Base-by-base conservation (phyloP, 2,329 filamentous ascomycete genomes). In the Dactylellina haptotyla region DNA sequence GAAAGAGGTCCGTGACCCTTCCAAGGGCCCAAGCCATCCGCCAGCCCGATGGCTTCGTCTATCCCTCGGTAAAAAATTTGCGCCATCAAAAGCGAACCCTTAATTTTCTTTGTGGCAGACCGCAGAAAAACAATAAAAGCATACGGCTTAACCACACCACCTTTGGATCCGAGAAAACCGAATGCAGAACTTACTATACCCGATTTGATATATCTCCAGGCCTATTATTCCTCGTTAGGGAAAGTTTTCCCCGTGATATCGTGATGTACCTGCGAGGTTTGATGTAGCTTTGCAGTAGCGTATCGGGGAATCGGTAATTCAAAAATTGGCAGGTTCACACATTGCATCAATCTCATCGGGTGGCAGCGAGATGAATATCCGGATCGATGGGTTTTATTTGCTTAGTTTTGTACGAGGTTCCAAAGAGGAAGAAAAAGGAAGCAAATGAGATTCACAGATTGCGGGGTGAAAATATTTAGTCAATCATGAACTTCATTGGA, bases 271-370 rank as follows among this genome's bases (percentile, higher is more conserved):
- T 73, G 69, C 69, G 45, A 59, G 67, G 37, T 51, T 57, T 58
- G 39, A 41, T 18, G 50, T 6, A n/a, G n/a, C n/a, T 30, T 23
- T 61, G 69, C 69, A 73, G 69, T 73, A 73, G 69, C 61, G 61
- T 54, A 54, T 45, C 69, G 69, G 69, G 69, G 69, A 73, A 66
- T 66, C 61, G 61, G 69, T 63, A 48, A 61, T 59, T 16, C 25
- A n/a, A 48, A 46, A 51, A 30, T 32, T 18, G 25, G 34, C 5
- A 26, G 28, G 9, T 39, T 9, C 5, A 39, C 18, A 37, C 32
- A 32, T 10, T 41, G 5, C 32, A 32, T 3, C 26, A 28, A 64
- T 56, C 46, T 51, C 58, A 43, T 32, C 23, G 34, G 41, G 41
- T 18, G 20, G 26, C 30, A n/a, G n/a, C n/a, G n/a, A n/a, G n/a